Percentiles rank a stretch among this genome's conserved stretches.
phyloP scores from a whole-genome alignment of 345 rosid genomes.

The Linum trigynum region DNA sequence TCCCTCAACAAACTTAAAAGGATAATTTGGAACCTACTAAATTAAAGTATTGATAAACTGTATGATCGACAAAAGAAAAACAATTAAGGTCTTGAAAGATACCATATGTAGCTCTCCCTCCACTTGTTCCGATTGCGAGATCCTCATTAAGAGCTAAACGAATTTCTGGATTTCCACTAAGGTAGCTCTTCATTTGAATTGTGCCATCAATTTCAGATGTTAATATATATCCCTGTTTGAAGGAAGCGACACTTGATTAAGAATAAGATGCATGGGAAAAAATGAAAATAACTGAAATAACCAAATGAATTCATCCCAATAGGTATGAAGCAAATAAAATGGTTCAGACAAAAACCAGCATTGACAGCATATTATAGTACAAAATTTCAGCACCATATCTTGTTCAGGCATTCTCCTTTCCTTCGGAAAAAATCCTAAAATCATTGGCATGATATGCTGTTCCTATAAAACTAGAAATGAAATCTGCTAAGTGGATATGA shows the following conservation, averaged over 20 bases:
- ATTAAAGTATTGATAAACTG: too few species aligned
- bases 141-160: constrained; percentile 95
- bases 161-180: constrained; percentile 93
- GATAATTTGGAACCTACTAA: too few species aligned
- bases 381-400: too few species aligned
- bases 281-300: background rate
- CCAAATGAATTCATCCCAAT: too few species aligned
- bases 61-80: background rate
- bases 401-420: too few species aligned
- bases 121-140: constrained; percentile 64
- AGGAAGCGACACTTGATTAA: background rate
- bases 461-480: too few species aligned
- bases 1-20: too few species aligned
- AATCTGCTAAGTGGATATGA: background rate
- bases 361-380: background rate
- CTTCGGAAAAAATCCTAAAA: too few species aligned
- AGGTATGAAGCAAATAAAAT: background rate
- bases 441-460: background rate
- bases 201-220: constrained; percentile 99
- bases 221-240: constrained; percentile 77
- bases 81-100: constrained; percentile 12
- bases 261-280: background rate
- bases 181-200: constrained; percentile 99
- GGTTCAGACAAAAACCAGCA: background rate
- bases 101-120: constrained; percentile 75